phyloP scores from a whole-genome alignment of 1,284 basidiomycete genomes.

The Melampsora larici-populina region DNA sequence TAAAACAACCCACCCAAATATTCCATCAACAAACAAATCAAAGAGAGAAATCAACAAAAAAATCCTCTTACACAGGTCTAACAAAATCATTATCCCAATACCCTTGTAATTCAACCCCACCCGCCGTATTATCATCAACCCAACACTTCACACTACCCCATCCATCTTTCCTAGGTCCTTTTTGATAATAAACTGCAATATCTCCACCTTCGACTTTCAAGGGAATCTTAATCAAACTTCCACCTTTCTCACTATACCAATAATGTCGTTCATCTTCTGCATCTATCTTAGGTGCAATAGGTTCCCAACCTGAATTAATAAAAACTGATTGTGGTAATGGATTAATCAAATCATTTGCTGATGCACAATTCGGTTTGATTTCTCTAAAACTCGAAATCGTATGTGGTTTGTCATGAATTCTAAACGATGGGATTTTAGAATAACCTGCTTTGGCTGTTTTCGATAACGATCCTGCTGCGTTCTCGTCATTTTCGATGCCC shows the following conservation, averaged over 20 bases:
- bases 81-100: constrained; percentile 55
- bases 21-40: background rate
- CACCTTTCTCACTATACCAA: constrained; percentile 77
- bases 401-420: constrained; percentile 69
- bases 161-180: constrained; percentile 61
- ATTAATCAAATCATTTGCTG: constrained; percentile 89
- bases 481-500: constrained; percentile 52
- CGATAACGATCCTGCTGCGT: constrained; percentile 37
- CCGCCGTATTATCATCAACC: constrained; percentile 59
- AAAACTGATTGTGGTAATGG: constrained; percentile 83
- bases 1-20: constrained; percentile 5
- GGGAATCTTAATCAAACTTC: constrained; percentile 71
- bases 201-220: constrained; percentile 71
- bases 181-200: constrained; percentile 71
- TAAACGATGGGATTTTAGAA: constrained; percentile 64
- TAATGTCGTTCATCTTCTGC: constrained; percentile 66
- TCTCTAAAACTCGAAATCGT: constrained; percentile 69
- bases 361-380: constrained; percentile 80
- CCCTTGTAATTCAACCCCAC: constrained; percentile 60
- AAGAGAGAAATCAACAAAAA: background rate
- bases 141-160: constrained; percentile 66
- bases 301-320: constrained; percentile 81
- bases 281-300: constrained; percentile 64
- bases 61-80: constrained; percentile 56
- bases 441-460: constrained; percentile 44